These are phyloP conservation scores for Arachnopeziza araneosa DNA, from an alignment of 2,329 filamentous ascomycete genomes.

Conservation along the genomic window DNA sequence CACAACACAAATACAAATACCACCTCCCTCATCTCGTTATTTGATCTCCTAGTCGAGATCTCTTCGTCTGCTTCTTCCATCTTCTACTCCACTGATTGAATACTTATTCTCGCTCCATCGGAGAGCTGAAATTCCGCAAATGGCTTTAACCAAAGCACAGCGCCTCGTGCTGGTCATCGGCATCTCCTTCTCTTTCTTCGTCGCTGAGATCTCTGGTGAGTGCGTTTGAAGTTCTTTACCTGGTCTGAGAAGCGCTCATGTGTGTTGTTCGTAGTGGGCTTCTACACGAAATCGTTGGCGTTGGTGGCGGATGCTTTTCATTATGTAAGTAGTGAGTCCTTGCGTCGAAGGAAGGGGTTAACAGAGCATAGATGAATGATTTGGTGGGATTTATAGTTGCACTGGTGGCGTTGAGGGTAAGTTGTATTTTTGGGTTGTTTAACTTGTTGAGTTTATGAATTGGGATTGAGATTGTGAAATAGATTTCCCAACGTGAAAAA, in stretches of 20 bases:
- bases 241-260: not conserved
- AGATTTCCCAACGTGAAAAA: slow-evolving; percentile 52
- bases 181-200: slow-evolving; percentile 42
- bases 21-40: too few relatives aligned
- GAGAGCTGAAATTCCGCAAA: not conserved
- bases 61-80: not conserved
- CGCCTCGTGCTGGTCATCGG: slow-evolving; percentile 35
- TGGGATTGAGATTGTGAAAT: not conserved
- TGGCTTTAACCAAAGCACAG: not conserved
- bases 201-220: slow-evolving; percentile 40
- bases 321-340: slow-evolving; percentile 46
- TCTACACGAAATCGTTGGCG: slow-evolving; percentile 65
- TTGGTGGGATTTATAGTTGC: slow-evolving; percentile 64
- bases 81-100: not conserved
- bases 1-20: too few relatives aligned
- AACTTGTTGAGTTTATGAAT: not conserved
- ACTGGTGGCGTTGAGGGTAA: slow-evolving; percentile 56
- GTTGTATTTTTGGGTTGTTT: slow-evolving; percentile 14
- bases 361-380: slow-evolving; percentile 54
- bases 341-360: not conserved
- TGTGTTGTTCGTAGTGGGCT: slow-evolving; percentile 45
- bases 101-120: not conserved
- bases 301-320: slow-evolving; percentile 75
- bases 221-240: not conserved
- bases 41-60: too few relatives aligned